Evolutionary conservation across 1,284 basidiomycete genomes (phyloP).

Genomic region (Earliella scabrosa): DNA sequence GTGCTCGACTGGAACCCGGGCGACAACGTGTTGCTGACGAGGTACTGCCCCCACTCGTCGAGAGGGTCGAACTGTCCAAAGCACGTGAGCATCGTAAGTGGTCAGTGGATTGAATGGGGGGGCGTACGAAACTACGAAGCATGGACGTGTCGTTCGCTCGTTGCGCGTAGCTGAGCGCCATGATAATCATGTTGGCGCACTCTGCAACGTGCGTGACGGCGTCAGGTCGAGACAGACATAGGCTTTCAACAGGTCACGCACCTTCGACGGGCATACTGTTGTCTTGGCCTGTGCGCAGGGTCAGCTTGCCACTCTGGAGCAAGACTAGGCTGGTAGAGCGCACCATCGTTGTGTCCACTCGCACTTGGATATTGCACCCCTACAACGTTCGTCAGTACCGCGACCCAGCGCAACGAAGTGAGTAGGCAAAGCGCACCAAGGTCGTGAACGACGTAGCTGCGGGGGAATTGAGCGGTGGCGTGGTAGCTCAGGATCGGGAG

Average conservation of each 20-base stretch:
- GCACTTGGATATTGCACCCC: conserved; percentile 18
- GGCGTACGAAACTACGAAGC: neutral
- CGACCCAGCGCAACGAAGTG: neutral
- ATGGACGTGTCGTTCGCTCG: neutral
- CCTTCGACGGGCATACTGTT: neutral
- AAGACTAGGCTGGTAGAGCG: neutral
- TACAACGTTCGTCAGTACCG: neutral
- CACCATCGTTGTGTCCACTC: neutral
- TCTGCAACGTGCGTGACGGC: conserved; percentile 38
- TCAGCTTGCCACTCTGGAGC: neutral
- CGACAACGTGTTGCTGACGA: conserved; percentile 62
- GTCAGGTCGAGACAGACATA: too few species aligned
- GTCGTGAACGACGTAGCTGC: neutral
- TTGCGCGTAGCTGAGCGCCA: conserved; percentile 36
- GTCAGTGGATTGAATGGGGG: neutral
- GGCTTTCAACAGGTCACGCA: too few species aligned
- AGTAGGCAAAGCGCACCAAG: neutral
- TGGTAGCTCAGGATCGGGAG: conserved; percentile 50
- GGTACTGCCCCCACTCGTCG: conserved; percentile 69
- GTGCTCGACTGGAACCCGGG: conserved; percentile 25
- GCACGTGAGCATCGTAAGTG: neutral
- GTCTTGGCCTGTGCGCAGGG: neutral
- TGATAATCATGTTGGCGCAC: conserved; percentile 74
- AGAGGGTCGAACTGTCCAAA: conserved; percentile 50
- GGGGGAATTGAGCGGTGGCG: conserved; percentile 2